Base-by-base conservation (phyloP, 495 filamentous ascomycete genomes). In the Pyronema domesticum region DNA sequence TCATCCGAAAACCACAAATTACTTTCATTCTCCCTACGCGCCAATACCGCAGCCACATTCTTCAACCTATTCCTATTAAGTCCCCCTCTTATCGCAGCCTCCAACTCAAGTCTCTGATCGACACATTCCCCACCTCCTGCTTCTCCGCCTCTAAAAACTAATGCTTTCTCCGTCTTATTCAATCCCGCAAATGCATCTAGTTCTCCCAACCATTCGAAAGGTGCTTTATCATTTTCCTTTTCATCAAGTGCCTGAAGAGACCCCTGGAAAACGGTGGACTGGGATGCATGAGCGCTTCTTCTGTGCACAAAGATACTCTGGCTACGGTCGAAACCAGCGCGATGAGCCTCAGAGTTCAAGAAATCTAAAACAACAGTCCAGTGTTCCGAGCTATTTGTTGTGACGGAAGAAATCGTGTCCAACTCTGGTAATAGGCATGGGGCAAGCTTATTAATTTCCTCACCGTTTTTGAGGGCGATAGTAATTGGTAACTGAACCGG, bases 311-410 rank as follows among this genome's bases (percentile, higher is more conserved):
- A 87, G 34, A 99, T 69, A 0, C 78, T 84, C 68, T 94, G 87
- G 37, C 80, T 82, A 11, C 70, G 71, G 30, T 73, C 72, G 69
- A 98, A 95, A 36, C 81, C 77, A 0, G 78, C 72, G n/a, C 80
- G 70, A 50, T 83, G 80, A 0, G 69, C 67, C 0, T 79, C 72
- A 39, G 87, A 78, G 50, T 71, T 68, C 15, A 73, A 74, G 56
- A 99, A 84, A 63, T 95, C 82, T 6, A 99, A 72, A 15, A 80
- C 76, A 5, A 95, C 71, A 30, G 82, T 81, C 91, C 91, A 96
- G 69, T 87, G 86, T 53, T 86, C 82, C 7, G 77, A 70, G 37
- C 81, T 76, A 6, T 69, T 69, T 4, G 88, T 87, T 15, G 75
- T 73, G 42, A 99, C 74, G 9, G 70, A 75, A 3, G 72, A 61